Conservation (phyloP, 2,329 filamentous ascomycete genomes). For the Fusarium compactum region DNA sequence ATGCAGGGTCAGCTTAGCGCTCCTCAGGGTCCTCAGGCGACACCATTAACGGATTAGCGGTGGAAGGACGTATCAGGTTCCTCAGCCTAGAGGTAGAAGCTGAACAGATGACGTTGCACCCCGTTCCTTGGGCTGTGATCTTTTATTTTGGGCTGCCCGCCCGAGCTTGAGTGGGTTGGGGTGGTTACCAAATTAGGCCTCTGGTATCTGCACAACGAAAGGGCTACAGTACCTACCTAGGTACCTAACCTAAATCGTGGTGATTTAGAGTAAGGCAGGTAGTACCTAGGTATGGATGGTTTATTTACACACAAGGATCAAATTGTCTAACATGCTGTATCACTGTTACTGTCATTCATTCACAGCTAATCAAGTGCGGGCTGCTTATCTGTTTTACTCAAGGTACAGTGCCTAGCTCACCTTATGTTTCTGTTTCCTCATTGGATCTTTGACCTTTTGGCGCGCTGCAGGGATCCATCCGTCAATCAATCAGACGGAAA, state of each 20-base stretch:
- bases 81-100: conserved; percentile 21
- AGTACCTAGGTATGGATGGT: neutral
- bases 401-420: conserved; percentile 5
- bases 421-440: conserved; percentile 27
- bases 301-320: neutral
- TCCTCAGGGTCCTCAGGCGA: conserved; percentile 29
- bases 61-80: conserved; percentile 29
- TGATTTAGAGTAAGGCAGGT: neutral
- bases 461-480: conserved; percentile 30
- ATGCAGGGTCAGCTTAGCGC: conserved; percentile 30
- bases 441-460: conserved; percentile 26
- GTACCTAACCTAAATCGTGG: neutral
- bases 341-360: neutral
- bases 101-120: conserved; percentile 35
- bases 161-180: conserved; percentile 2
- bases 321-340: neutral
- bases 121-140: conserved; percentile 27
- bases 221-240: no score
- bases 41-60: conserved; percentile 20
- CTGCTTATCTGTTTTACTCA: neutral
- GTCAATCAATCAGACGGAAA: conserved; percentile 25
- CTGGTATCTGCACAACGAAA: neutral
- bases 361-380: conserved; percentile 12
- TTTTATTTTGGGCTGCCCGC: conserved; percentile 12
- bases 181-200: neutral